These are phyloP conservation scores for Earliella scabrosa DNA, from an alignment of 1,284 basidiomycete genomes.

Conservation along the genomic window DNA sequence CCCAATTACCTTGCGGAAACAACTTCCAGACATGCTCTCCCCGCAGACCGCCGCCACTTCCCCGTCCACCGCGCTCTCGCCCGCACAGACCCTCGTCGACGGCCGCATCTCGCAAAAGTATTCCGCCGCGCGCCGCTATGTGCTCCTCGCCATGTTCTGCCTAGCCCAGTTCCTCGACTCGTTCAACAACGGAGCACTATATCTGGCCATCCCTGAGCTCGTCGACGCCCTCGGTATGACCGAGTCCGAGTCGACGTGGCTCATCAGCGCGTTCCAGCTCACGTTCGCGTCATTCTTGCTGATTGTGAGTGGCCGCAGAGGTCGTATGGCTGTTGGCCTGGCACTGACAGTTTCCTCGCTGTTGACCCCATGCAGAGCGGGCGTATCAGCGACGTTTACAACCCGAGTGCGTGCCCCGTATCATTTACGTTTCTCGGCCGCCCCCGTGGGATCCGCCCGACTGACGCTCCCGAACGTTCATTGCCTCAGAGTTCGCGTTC, in stretches of 20 bases:
- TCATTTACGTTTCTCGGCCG: too few species aligned
- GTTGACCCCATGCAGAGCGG: slow-evolving; percentile 31
- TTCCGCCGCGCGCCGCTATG: slow-evolving; percentile 30
- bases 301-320: slow-evolving; percentile 29
- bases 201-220: slow-evolving; percentile 45
- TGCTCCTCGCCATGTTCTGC: slow-evolving; percentile 48
- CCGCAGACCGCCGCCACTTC: slow-evolving; percentile 13
- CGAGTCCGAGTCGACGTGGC: slow-evolving; percentile 36
- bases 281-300: slow-evolving; percentile 39
- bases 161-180: slow-evolving; percentile 51
- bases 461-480: slow-evolving; percentile 3
- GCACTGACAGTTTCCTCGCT: too few species aligned
- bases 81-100: slow-evolving; percentile 32
- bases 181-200: slow-evolving; percentile 52
- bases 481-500: slow-evolving; percentile 32
- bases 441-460: background rate
- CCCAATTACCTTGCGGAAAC: background rate
- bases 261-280: slow-evolving; percentile 39
- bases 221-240: slow-evolving; percentile 32
- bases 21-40: slow-evolving; percentile 24
- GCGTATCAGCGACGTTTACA: slow-evolving; percentile 38
- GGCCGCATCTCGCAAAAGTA: slow-evolving; percentile 32
- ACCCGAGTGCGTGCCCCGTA: slow-evolving; percentile 31
- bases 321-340: too few species aligned
- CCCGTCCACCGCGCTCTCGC: slow-evolving; percentile 26